phyloP scores from a whole-genome alignment of 345 rosid genomes.

The Gossypium rotundifolium region DNA sequence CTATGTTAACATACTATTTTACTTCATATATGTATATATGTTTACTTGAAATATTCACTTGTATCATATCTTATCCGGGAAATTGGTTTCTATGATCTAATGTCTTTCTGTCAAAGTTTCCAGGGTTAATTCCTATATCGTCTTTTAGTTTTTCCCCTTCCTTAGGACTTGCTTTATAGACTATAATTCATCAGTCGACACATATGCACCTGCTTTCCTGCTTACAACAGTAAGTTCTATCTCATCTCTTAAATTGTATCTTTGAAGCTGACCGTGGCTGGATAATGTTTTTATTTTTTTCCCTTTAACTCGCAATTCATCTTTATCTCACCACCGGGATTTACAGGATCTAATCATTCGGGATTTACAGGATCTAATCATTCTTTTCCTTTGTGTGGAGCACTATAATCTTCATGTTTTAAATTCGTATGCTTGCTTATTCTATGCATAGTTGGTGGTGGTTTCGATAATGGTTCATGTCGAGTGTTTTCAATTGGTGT shows the following conservation, averaged over 20 bases:
- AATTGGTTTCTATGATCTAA: not conserved
- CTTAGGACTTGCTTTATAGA: not conserved
- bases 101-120: not conserved
- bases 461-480: not conserved
- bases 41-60: not conserved
- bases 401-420: not conserved
- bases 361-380: not conserved
- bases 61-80: not conserved
- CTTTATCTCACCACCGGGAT: not conserved
- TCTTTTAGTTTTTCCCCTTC: not conserved
- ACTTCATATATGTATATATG: not conserved
- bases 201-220: not conserved
- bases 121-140: not conserved
- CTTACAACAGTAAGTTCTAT: not conserved
- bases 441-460: not conserved
- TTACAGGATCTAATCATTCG: not conserved
- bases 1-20: not conserved
- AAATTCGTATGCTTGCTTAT: not conserved
- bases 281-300: not conserved
- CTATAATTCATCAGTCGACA: not conserved
- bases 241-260: not conserved
- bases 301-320: not conserved
- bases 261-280: not conserved
- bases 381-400: constrained; percentile 1
- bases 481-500: not conserved